A percentile compares a stretch with the other conserved stretches of the same genome.
phyloP scores from a whole-genome alignment of 805 yeast species.

The Starmerella floris region DNA sequence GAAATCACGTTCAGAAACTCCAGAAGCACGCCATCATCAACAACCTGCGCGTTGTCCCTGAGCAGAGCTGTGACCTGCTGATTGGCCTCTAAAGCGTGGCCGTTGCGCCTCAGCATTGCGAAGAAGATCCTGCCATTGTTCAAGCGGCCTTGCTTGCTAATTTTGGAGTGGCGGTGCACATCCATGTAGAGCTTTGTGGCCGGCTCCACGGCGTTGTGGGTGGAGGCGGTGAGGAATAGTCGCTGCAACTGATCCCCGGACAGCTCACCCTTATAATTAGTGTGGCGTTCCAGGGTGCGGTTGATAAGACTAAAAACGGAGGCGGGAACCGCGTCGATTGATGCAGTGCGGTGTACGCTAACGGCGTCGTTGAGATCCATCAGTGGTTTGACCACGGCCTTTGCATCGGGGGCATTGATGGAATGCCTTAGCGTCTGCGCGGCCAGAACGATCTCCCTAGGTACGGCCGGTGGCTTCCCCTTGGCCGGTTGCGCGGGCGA shows the following conservation, averaged over 20 bases:
- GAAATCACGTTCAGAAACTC: conserved; percentile 9
- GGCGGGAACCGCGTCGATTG: conserved; percentile 5
- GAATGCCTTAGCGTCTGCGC: conserved; percentile 13
- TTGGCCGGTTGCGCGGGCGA: neutral
- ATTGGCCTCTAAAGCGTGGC: conserved; percentile 16
- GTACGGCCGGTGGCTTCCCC: neutral
- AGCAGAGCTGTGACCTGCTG: conserved; percentile 17
- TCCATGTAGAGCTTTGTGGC: conserved; percentile 20
- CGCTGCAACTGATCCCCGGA: conserved; percentile 8
- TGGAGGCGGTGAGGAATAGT: conserved; percentile 15
- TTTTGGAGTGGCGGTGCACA: conserved; percentile 15
- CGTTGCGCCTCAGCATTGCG: conserved; percentile 15
- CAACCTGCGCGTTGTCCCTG: conserved; percentile 7
- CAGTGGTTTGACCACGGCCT: conserved; percentile 1
- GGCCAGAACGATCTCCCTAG: conserved; percentile 7
- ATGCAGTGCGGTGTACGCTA: neutral
- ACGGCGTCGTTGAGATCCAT: conserved; percentile 10
- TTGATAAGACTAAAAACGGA: conserved; percentile 16
- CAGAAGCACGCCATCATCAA: conserved; percentile 4
- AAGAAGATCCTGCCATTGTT: conserved; percentile 21
- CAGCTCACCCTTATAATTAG: conserved; percentile 6
- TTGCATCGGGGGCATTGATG: neutral
- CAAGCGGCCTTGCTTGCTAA: conserved; percentile 7
- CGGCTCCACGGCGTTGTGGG: conserved; percentile 7
- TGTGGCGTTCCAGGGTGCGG: conserved; percentile 8